Evolutionary conservation across 1,284 basidiomycete genomes (phyloP).

Genomic region (Pisolithus thermaeus): DNA sequence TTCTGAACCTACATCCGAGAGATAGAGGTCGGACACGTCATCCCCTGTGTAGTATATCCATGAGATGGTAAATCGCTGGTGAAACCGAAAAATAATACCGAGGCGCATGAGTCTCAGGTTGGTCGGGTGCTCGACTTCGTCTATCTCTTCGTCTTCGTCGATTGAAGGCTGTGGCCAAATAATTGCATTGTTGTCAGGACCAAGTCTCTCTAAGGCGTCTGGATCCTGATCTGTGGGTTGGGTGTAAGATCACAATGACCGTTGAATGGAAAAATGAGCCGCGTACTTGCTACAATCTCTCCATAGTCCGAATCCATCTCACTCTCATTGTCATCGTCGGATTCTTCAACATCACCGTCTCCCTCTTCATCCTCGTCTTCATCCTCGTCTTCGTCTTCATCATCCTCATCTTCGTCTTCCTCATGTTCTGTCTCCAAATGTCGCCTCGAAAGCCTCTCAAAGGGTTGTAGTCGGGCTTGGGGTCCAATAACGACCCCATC

Average conservation of each 20-base stretch:
- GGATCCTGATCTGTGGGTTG: slow-evolving; percentile 38
- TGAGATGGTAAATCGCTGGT: not conserved
- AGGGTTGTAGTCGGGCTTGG: slow-evolving; percentile 61
- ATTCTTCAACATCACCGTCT: slow-evolving; percentile 28
- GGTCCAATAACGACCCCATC: slow-evolving; percentile 78
- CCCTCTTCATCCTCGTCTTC: slow-evolving; percentile 34
- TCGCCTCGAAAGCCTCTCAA: slow-evolving; percentile 63
- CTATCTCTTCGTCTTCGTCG: slow-evolving; percentile 57
- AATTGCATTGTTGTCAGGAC: slow-evolving; percentile 60
- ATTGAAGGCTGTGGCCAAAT: slow-evolving; percentile 56
- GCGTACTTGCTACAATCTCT: slow-evolving; percentile 57
- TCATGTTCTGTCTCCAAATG: slow-evolving; percentile 29
- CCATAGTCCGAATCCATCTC: slow-evolving; percentile 57
- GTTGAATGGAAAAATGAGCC: not conserved
- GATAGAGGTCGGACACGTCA: slow-evolving; percentile 49
- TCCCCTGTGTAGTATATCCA: slow-evolving; percentile 43
- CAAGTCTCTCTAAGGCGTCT: slow-evolving; percentile 40
- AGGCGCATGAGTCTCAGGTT: slow-evolving; percentile 70
- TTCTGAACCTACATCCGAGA: slow-evolving; percentile 53
- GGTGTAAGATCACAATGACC: not conserved
- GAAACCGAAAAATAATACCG: slow-evolving; percentile 35
- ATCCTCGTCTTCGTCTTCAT: slow-evolving; percentile 26
- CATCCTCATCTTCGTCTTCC: slow-evolving; percentile 20
- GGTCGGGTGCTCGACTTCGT: slow-evolving; percentile 51
- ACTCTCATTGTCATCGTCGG: slow-evolving; percentile 28